Percentiles rank a stretch among this genome's conserved stretches.
These are phyloP conservation scores for Didymella segeticola DNA, from an alignment of 2,329 filamentous ascomycete genomes.

Conservation along the genomic window DNA sequence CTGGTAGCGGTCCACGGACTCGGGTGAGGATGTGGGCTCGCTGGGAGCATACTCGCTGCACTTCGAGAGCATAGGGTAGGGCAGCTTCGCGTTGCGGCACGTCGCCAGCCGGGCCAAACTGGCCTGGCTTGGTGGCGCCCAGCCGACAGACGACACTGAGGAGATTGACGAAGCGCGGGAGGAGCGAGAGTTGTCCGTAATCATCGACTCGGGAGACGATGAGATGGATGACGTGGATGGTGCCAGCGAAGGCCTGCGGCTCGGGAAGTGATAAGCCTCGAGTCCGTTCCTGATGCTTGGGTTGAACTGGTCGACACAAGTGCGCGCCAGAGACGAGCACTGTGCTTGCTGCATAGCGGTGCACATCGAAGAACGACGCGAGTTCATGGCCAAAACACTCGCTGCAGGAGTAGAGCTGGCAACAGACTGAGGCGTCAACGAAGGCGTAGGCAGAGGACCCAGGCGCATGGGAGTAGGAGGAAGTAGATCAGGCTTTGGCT, in stretches of 20 bases:
- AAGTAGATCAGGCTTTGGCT: conserved; percentile 58
- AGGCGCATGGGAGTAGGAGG: conserved; percentile 63
- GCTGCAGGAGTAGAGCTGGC: conserved; percentile 66
- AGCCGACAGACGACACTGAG: conserved; percentile 57
- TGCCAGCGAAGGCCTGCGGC: conserved; percentile 56
- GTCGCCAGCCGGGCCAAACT: conserved; percentile 60
- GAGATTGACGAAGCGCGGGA: conserved; percentile 63
- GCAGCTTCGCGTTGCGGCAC: conserved; percentile 57
- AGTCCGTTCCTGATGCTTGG: conserved; percentile 49
- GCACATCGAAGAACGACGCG: conserved; percentile 64
- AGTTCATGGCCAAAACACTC: conserved; percentile 59
- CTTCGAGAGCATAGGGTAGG: conserved; percentile 48
- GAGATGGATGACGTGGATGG: conserved; percentile 59
- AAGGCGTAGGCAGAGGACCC: conserved; percentile 66
- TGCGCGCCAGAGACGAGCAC: conserved; percentile 61
- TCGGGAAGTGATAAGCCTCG: conserved; percentile 56
- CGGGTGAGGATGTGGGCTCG: conserved; percentile 49
- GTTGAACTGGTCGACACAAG: conserved; percentile 59
- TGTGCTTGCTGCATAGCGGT: conserved; percentile 65
- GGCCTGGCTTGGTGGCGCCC: conserved; percentile 61
- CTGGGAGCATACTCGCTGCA: conserved; percentile 45
- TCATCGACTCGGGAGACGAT: conserved; percentile 68
- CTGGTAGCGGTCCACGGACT: conserved; percentile 57
- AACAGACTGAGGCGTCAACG: conserved; percentile 64
- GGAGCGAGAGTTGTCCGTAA: conserved; percentile 65